phyloP scores from a whole-genome alignment of 2,329 filamentous ascomycete species.

The Epichloe uncinata region DNA sequence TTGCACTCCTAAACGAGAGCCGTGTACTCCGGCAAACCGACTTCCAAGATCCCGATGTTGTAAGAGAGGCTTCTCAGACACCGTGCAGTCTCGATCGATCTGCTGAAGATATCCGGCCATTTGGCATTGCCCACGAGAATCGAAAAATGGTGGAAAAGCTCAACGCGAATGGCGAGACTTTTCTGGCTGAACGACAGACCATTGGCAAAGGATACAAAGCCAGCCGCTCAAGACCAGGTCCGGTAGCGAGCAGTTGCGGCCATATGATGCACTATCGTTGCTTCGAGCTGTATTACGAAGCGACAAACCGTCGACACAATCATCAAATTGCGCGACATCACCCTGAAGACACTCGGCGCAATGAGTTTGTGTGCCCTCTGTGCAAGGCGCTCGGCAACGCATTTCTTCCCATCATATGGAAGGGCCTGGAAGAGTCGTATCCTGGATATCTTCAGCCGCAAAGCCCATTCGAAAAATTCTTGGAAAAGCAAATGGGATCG shows the following conservation, averaged over 20 bases:
- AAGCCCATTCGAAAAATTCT: slow-evolving; percentile 52
- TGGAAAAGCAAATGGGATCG: slow-evolving; percentile 43
- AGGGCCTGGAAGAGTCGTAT: slow-evolving; percentile 74
- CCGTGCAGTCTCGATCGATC: slow-evolving; percentile 75
- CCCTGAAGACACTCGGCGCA: slow-evolving; percentile 62
- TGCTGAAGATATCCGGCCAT: slow-evolving; percentile 71
- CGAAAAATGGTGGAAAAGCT: slow-evolving; percentile 63
- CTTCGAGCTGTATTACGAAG: slow-evolving; percentile 82
- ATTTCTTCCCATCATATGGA: slow-evolving; percentile 93
- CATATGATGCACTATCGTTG: slow-evolving; percentile 98
- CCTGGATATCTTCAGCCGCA: slow-evolving; percentile 54
- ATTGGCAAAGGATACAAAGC: slow-evolving; percentile 82
- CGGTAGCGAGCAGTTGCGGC: slow-evolving; percentile 82
- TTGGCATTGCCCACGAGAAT: slow-evolving; percentile 84
- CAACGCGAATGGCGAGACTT: slow-evolving; percentile 55
- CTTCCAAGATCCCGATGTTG: slow-evolving; percentile 65
- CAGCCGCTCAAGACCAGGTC: slow-evolving; percentile 52
- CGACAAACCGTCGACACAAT: slow-evolving; percentile 69
- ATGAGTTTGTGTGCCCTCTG: slow-evolving; percentile 91
- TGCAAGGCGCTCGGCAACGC: slow-evolving; percentile 95
- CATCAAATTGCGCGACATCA: slow-evolving; percentile 93
- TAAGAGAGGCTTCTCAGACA: slow-evolving; percentile 67
- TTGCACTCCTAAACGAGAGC: slow-evolving; percentile 79
- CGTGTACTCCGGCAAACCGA: slow-evolving; percentile 79
- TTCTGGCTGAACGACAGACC: slow-evolving; percentile 63